phyloP scores from a whole-genome alignment of 2,329 filamentous ascomycete genomes.

The Neopestalotiopsis clavispora region DNA sequence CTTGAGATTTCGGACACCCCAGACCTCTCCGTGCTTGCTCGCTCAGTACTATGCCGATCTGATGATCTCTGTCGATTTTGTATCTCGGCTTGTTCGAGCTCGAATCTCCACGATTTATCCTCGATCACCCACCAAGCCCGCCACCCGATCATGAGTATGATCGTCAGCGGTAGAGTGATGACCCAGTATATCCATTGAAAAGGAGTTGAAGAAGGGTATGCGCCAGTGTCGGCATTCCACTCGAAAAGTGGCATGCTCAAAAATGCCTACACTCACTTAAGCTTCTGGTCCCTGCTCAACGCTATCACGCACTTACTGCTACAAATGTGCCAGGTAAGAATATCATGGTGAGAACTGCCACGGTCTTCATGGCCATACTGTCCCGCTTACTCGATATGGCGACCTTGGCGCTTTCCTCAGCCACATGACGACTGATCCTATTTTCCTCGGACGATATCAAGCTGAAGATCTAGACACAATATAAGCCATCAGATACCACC shows the following conservation, averaged over 20 bases:
- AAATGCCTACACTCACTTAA: neutral
- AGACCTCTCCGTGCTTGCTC: neutral
- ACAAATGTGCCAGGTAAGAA: slow-evolving; percentile 68
- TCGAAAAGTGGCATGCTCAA: slow-evolving; percentile 11
- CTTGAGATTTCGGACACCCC: neutral
- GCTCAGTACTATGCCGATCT: neutral
- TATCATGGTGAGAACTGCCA: slow-evolving; percentile 66
- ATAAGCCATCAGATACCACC: no score
- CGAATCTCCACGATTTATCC: slow-evolving; percentile 1
- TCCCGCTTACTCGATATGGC: slow-evolving; percentile 65
- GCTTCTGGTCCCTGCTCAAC: no score
- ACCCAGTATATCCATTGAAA: slow-evolving; percentile 18
- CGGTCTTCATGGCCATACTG: slow-evolving; percentile 68
- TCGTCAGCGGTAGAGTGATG: slow-evolving; percentile 10
- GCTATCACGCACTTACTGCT: no score
- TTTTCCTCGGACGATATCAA: slow-evolving; percentile 18
- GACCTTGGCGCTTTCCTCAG: slow-evolving; percentile 14
- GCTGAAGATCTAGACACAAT: no score
- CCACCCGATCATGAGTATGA: slow-evolving; percentile 8
- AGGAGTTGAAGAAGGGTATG: neutral
- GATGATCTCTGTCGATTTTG: neutral
- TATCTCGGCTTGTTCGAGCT: neutral
- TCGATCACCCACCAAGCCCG: slow-evolving; percentile 11
- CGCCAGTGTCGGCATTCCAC: slow-evolving; percentile 14
- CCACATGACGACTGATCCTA: slow-evolving; percentile 4